Evolutionary conservation across 2,329 filamentous ascomycete species (phyloP), one percentile per base, ranked within the genome.

Genomic region (Sphaceloma murrayae): DNA sequence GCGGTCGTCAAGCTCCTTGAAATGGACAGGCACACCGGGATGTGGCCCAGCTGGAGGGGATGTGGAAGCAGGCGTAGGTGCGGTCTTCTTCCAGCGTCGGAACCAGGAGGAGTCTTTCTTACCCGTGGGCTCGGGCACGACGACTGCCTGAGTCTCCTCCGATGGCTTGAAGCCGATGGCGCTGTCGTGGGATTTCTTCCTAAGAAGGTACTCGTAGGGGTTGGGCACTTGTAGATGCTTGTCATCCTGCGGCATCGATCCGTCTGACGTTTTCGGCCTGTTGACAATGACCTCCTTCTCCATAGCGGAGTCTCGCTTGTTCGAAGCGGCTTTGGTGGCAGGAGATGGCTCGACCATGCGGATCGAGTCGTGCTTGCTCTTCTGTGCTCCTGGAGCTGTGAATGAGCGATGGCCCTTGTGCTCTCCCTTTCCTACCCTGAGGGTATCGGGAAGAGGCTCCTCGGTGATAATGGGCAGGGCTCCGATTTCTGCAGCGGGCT

Each of bases 381-480:
- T 22, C 13, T 40, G 36, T 27, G 21, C 19, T n/a, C 29, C 30
- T 14, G 67, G 66, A 30, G 66, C 64, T 55, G 67, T 70, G 48
- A 66, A 59, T 48, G 59, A 59, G 33, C 60, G 56, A 40, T 58
- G 56, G 59, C 60, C 66, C 56, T 62, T 63, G 51, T 44, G 55
- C 42, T 48, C 53, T 27, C 51, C 56, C 57, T 43, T 44, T 13
- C 17, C 48, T 31, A 34, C 46, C 17, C 7, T 46, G 39, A 45
- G 36, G 48, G 31, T 56, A 42, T 66, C 63, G 11, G 54, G 52
- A 7, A 52, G 64, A 30, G 62, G 60, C 53, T 75, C 70, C 52
- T 76, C 72, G 2, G 65, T 67, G 45, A 75, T 75, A 2, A 67
- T 66, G 2, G 72, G 72, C 32, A 75, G 56, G 46, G 60, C 59